Base-by-base conservation (phyloP, 306 rosid genomes). In the Sicyos edulis region DNA sequence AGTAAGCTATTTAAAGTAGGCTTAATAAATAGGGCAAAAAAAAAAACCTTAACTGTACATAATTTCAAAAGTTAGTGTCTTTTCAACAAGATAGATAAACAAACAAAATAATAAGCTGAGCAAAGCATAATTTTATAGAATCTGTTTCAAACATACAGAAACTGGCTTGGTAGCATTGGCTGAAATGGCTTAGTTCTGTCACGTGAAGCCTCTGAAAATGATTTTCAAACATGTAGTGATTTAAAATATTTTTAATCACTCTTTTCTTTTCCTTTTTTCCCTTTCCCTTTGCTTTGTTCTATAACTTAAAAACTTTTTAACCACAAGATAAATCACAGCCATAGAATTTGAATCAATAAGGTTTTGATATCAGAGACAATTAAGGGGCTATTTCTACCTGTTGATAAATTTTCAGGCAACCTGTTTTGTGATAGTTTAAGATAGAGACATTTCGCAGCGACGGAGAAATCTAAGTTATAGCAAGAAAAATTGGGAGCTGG, bases 51-150 rank as follows among this genome's bases (percentile, higher is more conserved):
- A 42, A 40, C 72, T 47, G 40, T 47, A 12, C 57, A 68, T 22
- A 68, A 49, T 21, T 67, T 68, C 59, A 69, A 69, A 69, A 69
- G 73, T 69, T 26, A 69, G 47, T 51, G 73, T 22, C 47, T 24
- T 51, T 51, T 49, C 16, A 69, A 42, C 11, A 42, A 69, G 14
- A 68, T 21, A 14, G 22, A 47, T 13, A 67, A 49, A 67, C 54
- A 45, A 47, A 67, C 56, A 67, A 47, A 60, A 67, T 45, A 67
- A 66, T 22, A 67, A 21, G 19, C 45, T 26, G 40, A 67, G 12
- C 42, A 67, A 47, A 50, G 58, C 45, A 69, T 51, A 69, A 26
- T 69, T 50, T 69, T 69, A 26, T 50, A 3, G 58, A 50, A 69
- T 69, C 73, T 50, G 58, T 22, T 69, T 24, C 59, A 69, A 10